These are phyloP conservation scores for Solanum acaule DNA, from an alignment of 257 asterid species.

Conservation along the genomic window DNA sequence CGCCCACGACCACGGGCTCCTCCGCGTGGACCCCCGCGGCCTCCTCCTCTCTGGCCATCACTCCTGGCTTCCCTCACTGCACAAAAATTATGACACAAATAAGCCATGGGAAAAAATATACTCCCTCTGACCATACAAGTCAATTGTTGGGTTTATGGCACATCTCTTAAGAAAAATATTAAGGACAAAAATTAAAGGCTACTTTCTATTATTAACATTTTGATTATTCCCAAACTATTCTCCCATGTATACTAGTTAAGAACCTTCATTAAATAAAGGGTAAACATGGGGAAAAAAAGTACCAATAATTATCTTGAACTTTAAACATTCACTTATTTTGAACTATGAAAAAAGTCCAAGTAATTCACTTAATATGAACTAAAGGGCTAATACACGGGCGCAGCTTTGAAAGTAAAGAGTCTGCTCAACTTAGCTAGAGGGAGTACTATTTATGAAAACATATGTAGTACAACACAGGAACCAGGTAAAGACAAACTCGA, in stretches of 20 bases:
- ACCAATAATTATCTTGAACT: not conserved
- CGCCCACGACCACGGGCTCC: conserved; percentile 14
- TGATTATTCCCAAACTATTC: not conserved
- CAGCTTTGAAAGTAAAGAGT: not conserved
- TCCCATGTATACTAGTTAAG: not conserved
- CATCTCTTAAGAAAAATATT: not conserved
- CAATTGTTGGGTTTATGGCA: not conserved
- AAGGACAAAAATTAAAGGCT: not conserved
- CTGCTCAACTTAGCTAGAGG: accelerated
- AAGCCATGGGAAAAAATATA: not conserved
- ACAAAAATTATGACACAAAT: not conserved
- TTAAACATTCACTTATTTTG: not conserved
- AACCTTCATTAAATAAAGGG: not conserved
- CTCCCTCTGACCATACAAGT: not conserved
- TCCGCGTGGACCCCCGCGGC: conserved; percentile 26
- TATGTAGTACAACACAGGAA: not conserved
- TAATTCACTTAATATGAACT: not conserved
- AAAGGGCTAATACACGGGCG: not conserved
- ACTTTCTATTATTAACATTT: not conserved
- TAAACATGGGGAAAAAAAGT: too few relatives aligned
- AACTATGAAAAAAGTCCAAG: not conserved
- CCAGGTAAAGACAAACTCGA: not conserved
- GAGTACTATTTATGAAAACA: not conserved
- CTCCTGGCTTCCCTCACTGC: conserved; percentile 31
- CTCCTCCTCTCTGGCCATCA: conserved; percentile 27